A percentile compares a stretch with the other conserved stretches of the same genome.
phyloP scores from a whole-genome alignment of 768 basidiomycete species.

The Podaxis rugospora region DNA sequence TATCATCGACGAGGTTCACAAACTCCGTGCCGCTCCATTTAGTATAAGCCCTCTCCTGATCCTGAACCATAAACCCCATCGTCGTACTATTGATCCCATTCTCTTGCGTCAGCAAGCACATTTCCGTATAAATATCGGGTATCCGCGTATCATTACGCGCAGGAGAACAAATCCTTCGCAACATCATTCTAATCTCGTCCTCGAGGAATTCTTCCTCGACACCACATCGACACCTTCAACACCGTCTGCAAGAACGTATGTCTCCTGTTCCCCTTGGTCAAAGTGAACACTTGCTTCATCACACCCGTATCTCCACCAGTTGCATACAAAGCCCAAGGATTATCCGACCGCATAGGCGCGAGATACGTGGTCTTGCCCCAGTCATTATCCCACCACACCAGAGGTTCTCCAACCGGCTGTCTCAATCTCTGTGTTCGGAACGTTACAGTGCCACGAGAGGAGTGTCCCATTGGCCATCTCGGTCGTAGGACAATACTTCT shows the following conservation, averaged over 20 bases:
- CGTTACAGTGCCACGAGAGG: slow-evolving; percentile 10
- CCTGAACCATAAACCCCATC: slow-evolving; percentile 9
- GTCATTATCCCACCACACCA: slow-evolving; percentile 16
- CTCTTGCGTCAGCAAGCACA: slow-evolving; percentile 7
- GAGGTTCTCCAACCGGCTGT: slow-evolving; percentile 10
- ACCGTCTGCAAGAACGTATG: slow-evolving; percentile 19
- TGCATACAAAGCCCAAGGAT: slow-evolving; percentile 13
- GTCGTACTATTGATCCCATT: slow-evolving; percentile 11
- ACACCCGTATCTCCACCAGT: slow-evolving; percentile 15
- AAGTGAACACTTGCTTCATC: slow-evolving; percentile 20
- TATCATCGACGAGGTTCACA: not conserved
- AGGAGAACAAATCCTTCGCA: slow-evolving; percentile 12
- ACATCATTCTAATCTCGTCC: slow-evolving; percentile 11
- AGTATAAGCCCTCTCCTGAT: not conserved
- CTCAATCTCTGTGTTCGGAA: slow-evolving; percentile 10
- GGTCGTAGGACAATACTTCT: not conserved
- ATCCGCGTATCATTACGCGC: slow-evolving; percentile 3
- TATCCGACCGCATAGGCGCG: slow-evolving; percentile 12
- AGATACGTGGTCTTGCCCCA: slow-evolving; percentile 8
- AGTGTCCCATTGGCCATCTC: not conserved
- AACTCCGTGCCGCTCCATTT: slow-evolving; percentile 12
- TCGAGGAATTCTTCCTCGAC: slow-evolving; percentile 4
- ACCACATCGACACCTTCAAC: slow-evolving; percentile 15
- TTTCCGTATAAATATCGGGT: not conserved
- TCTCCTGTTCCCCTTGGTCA: slow-evolving; percentile 15